A percentile compares a stretch with the other conserved stretches of the same genome.
Evolutionary conservation across 2,329 filamentous ascomycete genomes (phyloP).

Genomic region (Incumbomyces delicatus): DNA sequence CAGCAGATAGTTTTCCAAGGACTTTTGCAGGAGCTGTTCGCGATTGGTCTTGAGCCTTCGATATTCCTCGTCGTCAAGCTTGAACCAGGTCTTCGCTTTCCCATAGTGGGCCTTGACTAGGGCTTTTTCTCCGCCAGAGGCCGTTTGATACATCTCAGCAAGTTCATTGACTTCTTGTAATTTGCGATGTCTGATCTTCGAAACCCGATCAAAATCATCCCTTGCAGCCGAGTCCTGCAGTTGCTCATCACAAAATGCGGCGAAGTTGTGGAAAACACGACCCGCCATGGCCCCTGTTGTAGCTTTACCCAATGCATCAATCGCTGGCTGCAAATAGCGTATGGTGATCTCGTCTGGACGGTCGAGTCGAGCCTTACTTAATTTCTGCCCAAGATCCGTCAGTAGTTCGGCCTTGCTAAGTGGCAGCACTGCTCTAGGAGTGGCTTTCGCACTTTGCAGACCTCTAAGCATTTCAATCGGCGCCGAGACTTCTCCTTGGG

Average conservation of each 20-base stretch:
- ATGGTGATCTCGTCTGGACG: constrained; percentile 85
- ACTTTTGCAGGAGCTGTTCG: constrained; percentile 74
- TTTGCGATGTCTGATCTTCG: constrained; percentile 70
- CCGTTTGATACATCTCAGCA: constrained; percentile 46
- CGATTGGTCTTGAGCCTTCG: constrained; percentile 66
- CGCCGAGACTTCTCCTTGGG: constrained; percentile 77
- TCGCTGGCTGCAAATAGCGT: constrained; percentile 73
- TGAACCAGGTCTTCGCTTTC: constrained; percentile 78
- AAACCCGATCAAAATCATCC: constrained; percentile 73
- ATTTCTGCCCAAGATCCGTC: constrained; percentile 76
- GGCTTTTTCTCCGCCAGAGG: constrained; percentile 42
- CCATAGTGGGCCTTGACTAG: constrained; percentile 52
- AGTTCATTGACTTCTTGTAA: constrained; percentile 69
- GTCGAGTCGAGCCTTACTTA: constrained; percentile 81
- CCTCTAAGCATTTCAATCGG: constrained; percentile 82
- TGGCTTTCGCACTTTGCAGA: constrained; percentile 51
- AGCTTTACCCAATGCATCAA: constrained; percentile 65
- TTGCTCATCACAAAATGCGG: constrained; percentile 88
- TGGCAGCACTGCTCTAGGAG: constrained; percentile 59
- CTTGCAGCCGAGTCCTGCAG: constrained; percentile 75
- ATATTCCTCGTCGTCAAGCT: constrained; percentile 82
- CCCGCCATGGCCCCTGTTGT: constrained; percentile 64
- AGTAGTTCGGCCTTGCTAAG: constrained; percentile 70
- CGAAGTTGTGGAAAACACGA: constrained; percentile 88
- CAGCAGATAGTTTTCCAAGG: constrained; percentile 85